Evolutionary conservation across 768 basidiomycete species (phyloP).

Genomic region (Pholiota microspora): DNA sequence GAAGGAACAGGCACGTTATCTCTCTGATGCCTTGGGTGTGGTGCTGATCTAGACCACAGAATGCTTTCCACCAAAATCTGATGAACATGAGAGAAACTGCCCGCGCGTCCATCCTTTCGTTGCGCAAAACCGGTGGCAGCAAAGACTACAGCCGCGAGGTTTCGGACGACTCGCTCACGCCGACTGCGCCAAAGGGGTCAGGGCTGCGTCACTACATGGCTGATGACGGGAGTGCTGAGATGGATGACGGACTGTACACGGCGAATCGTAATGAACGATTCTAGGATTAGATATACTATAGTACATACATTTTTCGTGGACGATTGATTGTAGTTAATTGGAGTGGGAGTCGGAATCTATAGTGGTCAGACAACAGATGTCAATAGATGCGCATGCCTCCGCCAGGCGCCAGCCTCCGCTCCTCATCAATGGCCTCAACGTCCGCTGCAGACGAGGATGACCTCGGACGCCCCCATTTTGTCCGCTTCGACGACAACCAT

Average conservation of each 20-base stretch:
- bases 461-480: constrained; percentile 24
- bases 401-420: background rate
- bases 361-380: constrained; percentile 11
- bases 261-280: constrained; percentile 32
- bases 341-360: background rate
- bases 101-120: constrained; percentile 60
- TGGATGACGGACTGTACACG: constrained; percentile 46
- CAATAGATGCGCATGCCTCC: constrained; percentile 13
- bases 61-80: constrained; percentile 78
- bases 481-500: constrained; percentile 10
- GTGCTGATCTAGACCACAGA: constrained; percentile 34
- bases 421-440: constrained; percentile 18
- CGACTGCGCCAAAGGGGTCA: constrained; percentile 51
- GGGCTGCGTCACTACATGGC: constrained; percentile 54
- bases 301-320: background rate
- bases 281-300: constrained; percentile 17
- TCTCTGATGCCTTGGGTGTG: background rate
- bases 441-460: constrained; percentile 41
- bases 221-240: constrained; percentile 46
- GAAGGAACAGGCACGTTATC: constrained; percentile 70
- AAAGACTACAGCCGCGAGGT: constrained; percentile 44
- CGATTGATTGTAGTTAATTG: background rate
- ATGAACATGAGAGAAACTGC: constrained; percentile 77
- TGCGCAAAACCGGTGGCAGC: constrained; percentile 40
- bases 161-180: constrained; percentile 55